phyloP scores from a whole-genome alignment of 495 filamentous ascomycete genomes.

The Pseudomonodictys pantanalensis region DNA sequence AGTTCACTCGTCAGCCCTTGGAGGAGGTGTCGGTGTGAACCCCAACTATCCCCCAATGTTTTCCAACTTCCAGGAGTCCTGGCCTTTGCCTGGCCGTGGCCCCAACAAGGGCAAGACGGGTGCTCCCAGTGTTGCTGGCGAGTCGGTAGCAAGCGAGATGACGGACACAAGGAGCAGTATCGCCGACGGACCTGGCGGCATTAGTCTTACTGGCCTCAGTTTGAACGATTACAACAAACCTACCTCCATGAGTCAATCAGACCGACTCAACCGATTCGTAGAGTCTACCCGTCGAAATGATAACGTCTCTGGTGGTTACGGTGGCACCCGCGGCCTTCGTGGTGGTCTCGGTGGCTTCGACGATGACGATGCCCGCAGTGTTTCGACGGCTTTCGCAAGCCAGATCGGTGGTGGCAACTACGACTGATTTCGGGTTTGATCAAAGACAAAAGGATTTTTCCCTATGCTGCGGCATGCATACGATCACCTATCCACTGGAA shows the following conservation, averaged over 20 bases:
- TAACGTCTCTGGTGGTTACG: constrained; percentile 42
- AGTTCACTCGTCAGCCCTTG: constrained; percentile 86
- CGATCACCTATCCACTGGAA: too few species aligned
- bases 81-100: constrained; percentile 71
- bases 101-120: constrained; percentile 55
- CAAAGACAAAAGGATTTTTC: too few species aligned
- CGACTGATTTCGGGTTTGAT: constrained; percentile 61
- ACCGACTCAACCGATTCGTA: constrained; percentile 82
- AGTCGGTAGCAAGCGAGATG: constrained; percentile 83
- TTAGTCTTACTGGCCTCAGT: constrained; percentile 76
- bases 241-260: constrained; percentile 78
- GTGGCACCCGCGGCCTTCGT: constrained; percentile 47
- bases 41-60: constrained; percentile 95
- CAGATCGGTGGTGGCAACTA: constrained; percentile 85
- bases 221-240: constrained; percentile 74
- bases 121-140: constrained; percentile 78
- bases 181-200: constrained; percentile 71
- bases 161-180: constrained; percentile 71
- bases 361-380: constrained; percentile 92
- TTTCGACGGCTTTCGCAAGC: constrained; percentile 93
- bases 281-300: constrained; percentile 68
- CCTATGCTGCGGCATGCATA: too few species aligned
- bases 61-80: constrained; percentile 83
- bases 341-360: constrained; percentile 29
- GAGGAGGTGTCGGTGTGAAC: constrained; percentile 66